Percentiles rank a stretch among this genome's conserved stretches.
phyloP scores from a whole-genome alignment of 495 filamentous ascomycete genomes.

The Aspergillus hancockii region DNA sequence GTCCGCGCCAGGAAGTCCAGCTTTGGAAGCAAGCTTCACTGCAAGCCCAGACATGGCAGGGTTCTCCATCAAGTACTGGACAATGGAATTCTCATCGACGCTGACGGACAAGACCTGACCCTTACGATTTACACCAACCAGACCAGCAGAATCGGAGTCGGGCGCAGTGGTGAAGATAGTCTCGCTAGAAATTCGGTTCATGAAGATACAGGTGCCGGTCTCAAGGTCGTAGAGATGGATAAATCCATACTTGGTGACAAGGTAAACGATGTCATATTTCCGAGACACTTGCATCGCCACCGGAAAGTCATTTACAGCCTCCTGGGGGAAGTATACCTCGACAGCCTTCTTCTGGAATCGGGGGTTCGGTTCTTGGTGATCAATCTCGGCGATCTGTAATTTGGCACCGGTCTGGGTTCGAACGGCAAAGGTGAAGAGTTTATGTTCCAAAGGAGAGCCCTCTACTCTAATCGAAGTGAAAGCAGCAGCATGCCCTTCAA shows the following conservation, averaged over 20 bases:
- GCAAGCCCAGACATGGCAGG: slow-evolving; percentile 88
- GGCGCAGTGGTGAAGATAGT: slow-evolving; percentile 94
- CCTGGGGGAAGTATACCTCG: slow-evolving; percentile 94
- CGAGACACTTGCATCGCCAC: slow-evolving; percentile 97
- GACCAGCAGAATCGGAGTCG: slow-evolving; percentile 80
- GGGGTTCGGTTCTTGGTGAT: slow-evolving; percentile 85
- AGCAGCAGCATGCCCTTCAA: slow-evolving; percentile 95
- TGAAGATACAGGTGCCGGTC: slow-evolving; percentile 96
- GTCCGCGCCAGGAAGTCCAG: slow-evolving; percentile 91
- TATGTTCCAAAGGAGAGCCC: slow-evolving; percentile 84
- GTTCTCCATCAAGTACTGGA: slow-evolving; percentile 93
- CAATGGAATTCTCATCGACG: slow-evolving; percentile 85
- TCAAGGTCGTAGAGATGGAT: slow-evolving; percentile 98
- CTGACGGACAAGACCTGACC: slow-evolving; percentile 93
- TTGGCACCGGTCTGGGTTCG: slow-evolving; percentile 85
- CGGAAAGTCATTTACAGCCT: slow-evolving; percentile 94
- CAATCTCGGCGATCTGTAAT: slow-evolving; percentile 96
- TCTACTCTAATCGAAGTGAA: slow-evolving; percentile 90
- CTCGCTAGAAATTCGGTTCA: slow-evolving; percentile 99
- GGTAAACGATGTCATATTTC: slow-evolving; percentile 92
- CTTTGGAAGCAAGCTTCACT: slow-evolving; percentile 92
- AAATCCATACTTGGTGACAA: slow-evolving; percentile 98
- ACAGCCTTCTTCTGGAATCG: slow-evolving; percentile 91
- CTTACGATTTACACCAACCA: slow-evolving; percentile 95
- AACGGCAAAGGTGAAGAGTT: slow-evolving; percentile 95